Base-by-base conservation (phyloP, 805 yeast genomes). In the Phaffomyces opuntiae region DNA sequence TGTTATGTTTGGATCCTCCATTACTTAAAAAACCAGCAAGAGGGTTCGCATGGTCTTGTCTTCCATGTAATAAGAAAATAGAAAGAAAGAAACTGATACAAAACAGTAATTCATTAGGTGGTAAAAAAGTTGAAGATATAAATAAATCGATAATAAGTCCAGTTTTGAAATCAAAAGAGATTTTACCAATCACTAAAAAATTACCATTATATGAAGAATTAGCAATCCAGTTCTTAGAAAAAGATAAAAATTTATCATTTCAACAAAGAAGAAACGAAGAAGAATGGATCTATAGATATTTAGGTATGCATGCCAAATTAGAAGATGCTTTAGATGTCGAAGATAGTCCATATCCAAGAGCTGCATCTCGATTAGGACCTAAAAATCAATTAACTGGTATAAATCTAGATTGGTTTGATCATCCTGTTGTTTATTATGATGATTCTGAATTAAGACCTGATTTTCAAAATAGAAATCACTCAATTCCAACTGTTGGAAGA, bases 41-140 rank as follows among this genome's bases (percentile, higher is more conserved):
- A 47, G 96, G 96, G 1, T 85, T 87, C 59, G 86, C 88, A 9
- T 90, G 96, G 96, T 75, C 87, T 25, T 89, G 97, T 68, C 90
- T 87, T 27, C 61, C 68, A 6, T 89, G 97, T 66, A 72, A 82
- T n/a, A 75, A 78, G 53, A 73, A 68, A 31, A 52, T 49, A n/a
- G 61, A 49, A 42, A 40, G 24, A 25, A 46, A 35, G 54, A 59
- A 48, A 42, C 41, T 41, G 47, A 42, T 56, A 31, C 48, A 53
- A 3, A 59, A 52, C 3, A 42, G 29, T 37, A 47, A 33, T 33
- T 36, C 36, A 45, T 45, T 32, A 42, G 26, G 42, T 21, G 31
- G 36, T 13, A 49, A 36, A 43, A 50, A 44, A 16, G 14, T 16
- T 8, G 17, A 35, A 12, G 37, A 17, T 12, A 5, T 14, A 12